Percentiles rank a stretch among this genome's conserved stretches.
Conservation (phyloP, 2,329 filamentous ascomycete species). For the Stagonosporopsis cucurbitacearum region DNA sequence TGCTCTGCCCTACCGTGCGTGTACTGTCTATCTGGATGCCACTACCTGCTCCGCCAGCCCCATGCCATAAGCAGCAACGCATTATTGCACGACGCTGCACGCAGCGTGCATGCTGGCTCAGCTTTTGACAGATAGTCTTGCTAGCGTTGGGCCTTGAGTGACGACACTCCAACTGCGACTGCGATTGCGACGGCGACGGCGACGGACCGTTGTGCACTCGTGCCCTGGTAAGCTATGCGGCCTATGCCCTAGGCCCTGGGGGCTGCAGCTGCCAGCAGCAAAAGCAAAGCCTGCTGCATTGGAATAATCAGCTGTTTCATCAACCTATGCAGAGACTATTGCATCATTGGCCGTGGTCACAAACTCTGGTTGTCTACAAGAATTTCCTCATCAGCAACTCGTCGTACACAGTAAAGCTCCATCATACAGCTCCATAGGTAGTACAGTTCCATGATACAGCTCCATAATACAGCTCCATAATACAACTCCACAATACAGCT, state of each 20-base stretch:
- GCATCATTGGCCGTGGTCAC: slow-evolving; percentile 24
- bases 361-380: no score
- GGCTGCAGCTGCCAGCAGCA: slow-evolving; percentile 31
- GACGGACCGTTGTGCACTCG: slow-evolving; percentile 8
- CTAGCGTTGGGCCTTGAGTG: slow-evolving; percentile 19
- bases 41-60: background rate
- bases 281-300: slow-evolving; percentile 21
- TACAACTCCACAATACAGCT: no score
- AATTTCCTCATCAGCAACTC: no score
- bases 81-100: slow-evolving; percentile 2
- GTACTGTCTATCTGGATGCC: no score
- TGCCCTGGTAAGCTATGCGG: no score
- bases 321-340: background rate
- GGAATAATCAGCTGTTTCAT: slow-evolving; percentile 19
- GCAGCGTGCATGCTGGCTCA: slow-evolving; percentile 11
- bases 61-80: slow-evolving; percentile 1
- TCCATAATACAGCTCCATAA: background rate
- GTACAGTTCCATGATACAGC: background rate
- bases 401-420: no score
- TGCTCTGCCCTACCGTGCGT: background rate
- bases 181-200: no score
- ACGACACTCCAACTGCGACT: slow-evolving; percentile 20
- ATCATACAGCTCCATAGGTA: no score
- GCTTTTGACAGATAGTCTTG: slow-evolving; percentile 2
- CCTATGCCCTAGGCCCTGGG: no score